A percentile compares a stretch with the other conserved stretches of the same genome.
Evolutionary conservation across 805 yeast species (phyloP).

Genomic region (Henningerozyma blattae): DNA sequence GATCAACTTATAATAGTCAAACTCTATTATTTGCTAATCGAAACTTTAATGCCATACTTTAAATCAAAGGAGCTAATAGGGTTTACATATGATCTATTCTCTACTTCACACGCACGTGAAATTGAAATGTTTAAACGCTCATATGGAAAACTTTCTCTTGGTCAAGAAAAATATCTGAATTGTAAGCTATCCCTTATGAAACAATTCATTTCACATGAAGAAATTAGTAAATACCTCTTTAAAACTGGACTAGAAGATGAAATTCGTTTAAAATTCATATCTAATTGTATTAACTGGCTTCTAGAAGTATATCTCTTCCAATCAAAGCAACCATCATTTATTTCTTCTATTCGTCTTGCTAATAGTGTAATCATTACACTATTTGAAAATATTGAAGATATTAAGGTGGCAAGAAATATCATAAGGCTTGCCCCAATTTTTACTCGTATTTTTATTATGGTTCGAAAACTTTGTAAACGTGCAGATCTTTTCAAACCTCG

Average conservation of each 20-base stretch:
- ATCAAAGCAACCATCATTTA: slow-evolving; percentile 37
- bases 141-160: slow-evolving; percentile 6
- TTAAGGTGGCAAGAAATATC: slow-evolving; percentile 35
- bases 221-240: slow-evolving; percentile 8
- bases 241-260: slow-evolving; percentile 5
- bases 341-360: slow-evolving; percentile 43
- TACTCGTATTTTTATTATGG: slow-evolving; percentile 37
- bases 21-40: too few species aligned
- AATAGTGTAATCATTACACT: slow-evolving; percentile 44
- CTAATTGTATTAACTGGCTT: slow-evolving; percentile 41
- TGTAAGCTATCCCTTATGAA: slow-evolving; percentile 51
- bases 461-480: slow-evolving; percentile 36
- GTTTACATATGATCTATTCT: too few species aligned
- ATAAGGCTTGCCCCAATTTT: slow-evolving; percentile 44
- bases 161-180: slow-evolving; percentile 41
- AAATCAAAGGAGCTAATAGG: too few species aligned
- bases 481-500: slow-evolving; percentile 37
- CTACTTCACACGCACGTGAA: too few species aligned
- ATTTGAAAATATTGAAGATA: slow-evolving; percentile 29
- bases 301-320: slow-evolving; percentile 43
- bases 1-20: too few species aligned
- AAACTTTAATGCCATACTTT: too few species aligned
- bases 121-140: slow-evolving; percentile 14
- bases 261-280: slow-evolving; percentile 27
- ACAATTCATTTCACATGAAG: slow-evolving; percentile 34